These are phyloP conservation scores for Gaillardinia entomophila DNA, from an alignment of 805 yeast species.

Conservation along the genomic window DNA sequence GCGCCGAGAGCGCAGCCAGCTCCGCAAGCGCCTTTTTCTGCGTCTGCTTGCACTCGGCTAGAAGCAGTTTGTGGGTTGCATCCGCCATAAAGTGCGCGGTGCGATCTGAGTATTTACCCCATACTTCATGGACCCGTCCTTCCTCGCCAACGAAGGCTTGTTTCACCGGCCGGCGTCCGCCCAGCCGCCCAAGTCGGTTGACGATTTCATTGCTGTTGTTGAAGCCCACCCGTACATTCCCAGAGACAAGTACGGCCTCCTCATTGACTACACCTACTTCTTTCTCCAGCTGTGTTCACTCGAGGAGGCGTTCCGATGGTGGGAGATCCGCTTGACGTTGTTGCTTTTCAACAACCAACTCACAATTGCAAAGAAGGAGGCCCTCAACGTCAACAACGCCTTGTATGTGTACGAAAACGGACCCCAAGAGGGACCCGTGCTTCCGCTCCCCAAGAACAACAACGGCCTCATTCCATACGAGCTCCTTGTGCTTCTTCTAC, in stretches of 20 bases:
- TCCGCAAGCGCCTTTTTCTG: constrained; percentile 22
- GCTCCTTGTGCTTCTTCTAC: constrained; percentile 26
- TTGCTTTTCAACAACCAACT: constrained; percentile 25
- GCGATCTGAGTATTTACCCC: too few species aligned
- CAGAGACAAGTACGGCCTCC: constrained; percentile 1
- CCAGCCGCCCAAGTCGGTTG: neutral
- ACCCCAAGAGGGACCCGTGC: constrained; percentile 11
- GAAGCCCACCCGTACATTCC: neutral
- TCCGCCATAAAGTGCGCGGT: too few species aligned
- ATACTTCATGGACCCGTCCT: neutral
- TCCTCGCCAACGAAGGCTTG: constrained; percentile 8
- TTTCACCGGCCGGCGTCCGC: constrained; percentile 10
- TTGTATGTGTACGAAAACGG: constrained; percentile 26
- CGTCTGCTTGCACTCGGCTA: constrained; percentile 27
- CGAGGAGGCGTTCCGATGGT: constrained; percentile 15
- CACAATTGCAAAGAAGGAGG: constrained; percentile 29
- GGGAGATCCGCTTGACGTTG: constrained; percentile 32
- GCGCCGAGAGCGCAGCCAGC: constrained; percentile 20
- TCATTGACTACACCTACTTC: constrained; percentile 10
- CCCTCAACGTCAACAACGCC: constrained; percentile 29
- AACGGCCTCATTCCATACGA: constrained; percentile 19
- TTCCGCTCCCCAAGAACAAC: constrained; percentile 35
- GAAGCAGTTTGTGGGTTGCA: constrained; percentile 23
- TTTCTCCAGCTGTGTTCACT: constrained; percentile 6
- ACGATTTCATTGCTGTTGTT: neutral